phyloP scores from a whole-genome alignment of 495 filamentous ascomycete species.

The Tetracladium setigerum region DNA sequence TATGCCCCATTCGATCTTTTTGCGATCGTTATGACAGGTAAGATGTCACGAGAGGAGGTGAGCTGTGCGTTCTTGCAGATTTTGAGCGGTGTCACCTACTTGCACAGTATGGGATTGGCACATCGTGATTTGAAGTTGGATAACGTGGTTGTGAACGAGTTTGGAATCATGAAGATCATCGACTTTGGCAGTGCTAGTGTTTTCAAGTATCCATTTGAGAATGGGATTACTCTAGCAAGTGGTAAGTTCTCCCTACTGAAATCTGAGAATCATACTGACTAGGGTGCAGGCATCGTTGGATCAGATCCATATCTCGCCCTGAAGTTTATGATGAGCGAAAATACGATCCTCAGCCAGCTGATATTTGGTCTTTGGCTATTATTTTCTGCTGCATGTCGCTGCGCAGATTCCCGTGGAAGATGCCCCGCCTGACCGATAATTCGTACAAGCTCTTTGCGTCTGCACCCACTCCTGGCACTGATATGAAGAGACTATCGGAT shows the following conservation, averaged over 20 bases:
- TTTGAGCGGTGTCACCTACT: conserved; percentile 89
- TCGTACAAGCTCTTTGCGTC: conserved; percentile 90
- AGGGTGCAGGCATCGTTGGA: conserved; percentile 75
- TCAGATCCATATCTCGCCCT: conserved; percentile 97
- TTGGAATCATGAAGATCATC: conserved; percentile 99
- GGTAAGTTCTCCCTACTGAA: conserved; percentile 48
- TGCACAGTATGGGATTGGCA: conserved; percentile 92
- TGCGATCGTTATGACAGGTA: conserved; percentile 98
- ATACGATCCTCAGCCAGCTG: conserved; percentile 89
- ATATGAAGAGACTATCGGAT: conserved; percentile 30
- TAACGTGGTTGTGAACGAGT: conserved; percentile 95
- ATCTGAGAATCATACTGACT: conserved; percentile 14
- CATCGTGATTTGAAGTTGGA: conserved; percentile 96
- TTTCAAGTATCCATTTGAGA: conserved; percentile 96
- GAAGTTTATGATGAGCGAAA: conserved; percentile 93
- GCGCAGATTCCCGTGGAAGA: conserved; percentile 94
- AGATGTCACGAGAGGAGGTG: conserved; percentile 90
- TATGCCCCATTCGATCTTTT: conserved; percentile 97
- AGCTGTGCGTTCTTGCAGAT: conserved; percentile 91
- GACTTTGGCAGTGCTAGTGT: conserved; percentile 98
- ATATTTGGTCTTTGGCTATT: conserved; percentile 97
- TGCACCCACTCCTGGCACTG: conserved; percentile 48
- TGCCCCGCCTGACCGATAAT: conserved; percentile 83
- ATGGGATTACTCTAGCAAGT: conserved; percentile 74
- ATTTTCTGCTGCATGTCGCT: conserved; percentile 99